These are phyloP conservation scores for Neurospora sp. DNA, from an alignment of 495 filamentous ascomycete genomes.

Conservation along the genomic window DNA sequence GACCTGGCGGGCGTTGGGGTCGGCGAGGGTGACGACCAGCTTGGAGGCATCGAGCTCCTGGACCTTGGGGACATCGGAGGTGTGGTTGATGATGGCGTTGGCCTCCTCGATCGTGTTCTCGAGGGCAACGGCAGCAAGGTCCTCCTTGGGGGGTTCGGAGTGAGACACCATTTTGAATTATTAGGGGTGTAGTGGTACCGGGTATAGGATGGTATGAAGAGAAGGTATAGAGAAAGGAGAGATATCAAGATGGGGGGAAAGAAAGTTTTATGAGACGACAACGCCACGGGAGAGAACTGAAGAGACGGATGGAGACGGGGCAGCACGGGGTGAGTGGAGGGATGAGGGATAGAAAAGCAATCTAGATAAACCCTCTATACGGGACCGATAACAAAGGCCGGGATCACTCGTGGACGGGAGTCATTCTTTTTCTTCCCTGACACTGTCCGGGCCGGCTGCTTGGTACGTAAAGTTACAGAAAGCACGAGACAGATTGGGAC, in stretches of 20 bases:
- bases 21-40: conserved; percentile 56
- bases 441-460: background rate
- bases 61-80: conserved; percentile 16
- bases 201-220: background rate
- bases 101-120: conserved; percentile 28
- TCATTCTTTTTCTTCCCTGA: background rate
- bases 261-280: background rate
- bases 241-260: background rate
- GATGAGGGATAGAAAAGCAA: too few species aligned
- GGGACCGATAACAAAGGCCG: background rate
- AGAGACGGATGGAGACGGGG: too few species aligned
- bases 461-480: background rate
- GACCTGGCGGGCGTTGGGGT: conserved; percentile 53
- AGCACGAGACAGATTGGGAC: too few species aligned
- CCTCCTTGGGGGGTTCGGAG: conserved; percentile 12
- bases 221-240: conserved; percentile 3
- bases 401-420: background rate
- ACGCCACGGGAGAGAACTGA: background rate
- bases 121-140: conserved; percentile 34
- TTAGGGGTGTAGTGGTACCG: background rate
- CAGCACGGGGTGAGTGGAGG: background rate
- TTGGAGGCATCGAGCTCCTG: conserved; percentile 59
- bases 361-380: background rate
- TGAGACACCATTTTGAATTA: conserved; percentile 8
- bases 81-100: conserved; percentile 15